Evolutionary conservation across 352 stramenopile genomes (phyloP), one percentile per base, ranked within the genome.

Genomic region (Phytopythium kandeliae): DNA sequence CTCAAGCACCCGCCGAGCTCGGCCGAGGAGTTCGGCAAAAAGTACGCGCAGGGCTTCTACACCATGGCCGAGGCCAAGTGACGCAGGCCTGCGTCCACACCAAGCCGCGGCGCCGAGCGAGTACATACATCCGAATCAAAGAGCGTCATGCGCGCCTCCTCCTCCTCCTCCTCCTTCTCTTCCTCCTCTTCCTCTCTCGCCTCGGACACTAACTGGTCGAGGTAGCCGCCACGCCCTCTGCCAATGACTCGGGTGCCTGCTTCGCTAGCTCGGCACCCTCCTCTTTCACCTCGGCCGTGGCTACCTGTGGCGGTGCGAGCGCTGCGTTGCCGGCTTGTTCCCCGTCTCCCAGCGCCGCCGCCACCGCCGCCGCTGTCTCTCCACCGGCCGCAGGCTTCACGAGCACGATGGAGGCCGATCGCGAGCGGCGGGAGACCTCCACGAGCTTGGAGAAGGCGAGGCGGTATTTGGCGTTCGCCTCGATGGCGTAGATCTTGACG

Each of bases 41-140:
- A 81, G 56, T 92, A 92, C 38, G 81, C 81, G 2, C 81, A 92
- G 46, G 81, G 78, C 12, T 92, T 89, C 54, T 92, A 92, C 71
- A 89, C 81, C 24, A 87, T 85, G 64, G 80, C 80, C 0, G 80
- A 89, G 49, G 80, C 84, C 64, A 91, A 91, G 63, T 91, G 48
- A 71, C 30, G 35, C 21, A n/a, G n/a, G n/a, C n/a, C n/a, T n/a
- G n/a, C n/a, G n/a, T n/a, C n/a, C n/a, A n/a, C n/a, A n/a, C n/a
- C n/a, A n/a, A n/a, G n/a, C n/a, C n/a, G n/a, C n/a, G n/a, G n/a
- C n/a, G n/a, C n/a, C n/a, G n/a, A n/a, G n/a, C n/a, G n/a, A n/a
- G n/a, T n/a, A n/a, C n/a, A n/a, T n/a, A n/a, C n/a, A n/a, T n/a
- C n/a, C n/a, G n/a, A n/a, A n/a, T n/a, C n/a, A n/a, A n/a, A n/a